Evolutionary conservation across 129 eudicot genomes (phyloP), one percentile per base, ranked within the genome.

Genomic region (Erigeron canadensis): DNA sequence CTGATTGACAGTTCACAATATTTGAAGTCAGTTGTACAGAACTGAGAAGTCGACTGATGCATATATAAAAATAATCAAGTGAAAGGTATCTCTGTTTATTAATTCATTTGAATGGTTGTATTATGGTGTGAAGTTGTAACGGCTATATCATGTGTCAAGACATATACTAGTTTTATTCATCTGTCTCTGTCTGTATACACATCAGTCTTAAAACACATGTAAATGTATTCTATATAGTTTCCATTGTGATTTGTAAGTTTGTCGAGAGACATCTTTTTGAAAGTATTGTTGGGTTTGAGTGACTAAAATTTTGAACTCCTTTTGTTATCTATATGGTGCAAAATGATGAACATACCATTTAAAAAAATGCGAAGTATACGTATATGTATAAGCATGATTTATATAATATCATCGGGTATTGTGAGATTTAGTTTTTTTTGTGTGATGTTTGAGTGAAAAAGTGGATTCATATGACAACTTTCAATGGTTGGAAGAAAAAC

Each of bases 121-220:
- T 72, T 46, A 78, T 78, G 77, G 28, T 57, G 78, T 79, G 78
- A 66, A 72, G 65, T 56, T 72, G 78, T 71, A 54, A 59, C 56
- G 43, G 41, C 22, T 47, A n/a, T n/a, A 6, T 53, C 56, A 41
- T 65, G 34, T 66, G 46, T 66, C 39, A 21, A 60, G 67, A 64
- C 43, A 44, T 47, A 12, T 58, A 37, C 39, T 10, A 23, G 65
- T 69, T 43, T 10, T 38, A 70, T 71, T 44, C 50, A 63, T 16
- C 53, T 65, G 68, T 51, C 41, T 44, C 69, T 71, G n/a, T 44
- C 69, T 71, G 50, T 68, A 72, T 73, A 76, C 18, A 60, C 66
- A 54, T 22, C 4, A 70, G 39, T 40, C 34, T 15, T 57, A 39
- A 39, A 48, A 47, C 70, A 38, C 37, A 56, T 9, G 47, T 46